Evolutionary conservation across 2,329 filamentous ascomycete genomes (phyloP).

Genomic region (Colletotrichum sp.): DNA sequence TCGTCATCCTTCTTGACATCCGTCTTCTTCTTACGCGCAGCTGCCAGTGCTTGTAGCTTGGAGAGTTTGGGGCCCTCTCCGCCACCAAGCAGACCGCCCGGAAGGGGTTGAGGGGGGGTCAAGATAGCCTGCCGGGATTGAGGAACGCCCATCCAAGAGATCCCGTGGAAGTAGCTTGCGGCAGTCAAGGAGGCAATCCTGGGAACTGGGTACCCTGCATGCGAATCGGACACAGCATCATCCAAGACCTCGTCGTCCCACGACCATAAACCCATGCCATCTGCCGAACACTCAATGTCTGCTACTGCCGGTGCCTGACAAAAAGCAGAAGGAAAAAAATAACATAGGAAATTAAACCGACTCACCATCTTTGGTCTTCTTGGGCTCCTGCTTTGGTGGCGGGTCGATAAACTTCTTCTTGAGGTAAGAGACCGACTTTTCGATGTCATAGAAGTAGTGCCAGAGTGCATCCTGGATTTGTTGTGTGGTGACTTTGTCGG

Average conservation of each 20-base stretch:
- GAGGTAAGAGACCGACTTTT: conserved; percentile 83
- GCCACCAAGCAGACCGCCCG: conserved; percentile 80
- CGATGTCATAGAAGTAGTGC: conserved; percentile 95
- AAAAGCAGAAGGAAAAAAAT: neutral
- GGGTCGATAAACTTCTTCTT: conserved; percentile 65
- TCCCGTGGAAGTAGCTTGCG: conserved; percentile 77
- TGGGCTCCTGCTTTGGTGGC: conserved; percentile 42
- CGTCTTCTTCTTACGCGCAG: conserved; percentile 83
- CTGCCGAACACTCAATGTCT: conserved; percentile 25
- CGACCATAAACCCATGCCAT: conserved; percentile 14
- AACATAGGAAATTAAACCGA: conserved; percentile 18
- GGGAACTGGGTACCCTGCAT: conserved; percentile 19
- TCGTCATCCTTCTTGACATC: conserved; percentile 52
- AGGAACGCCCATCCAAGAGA: conserved; percentile 83
- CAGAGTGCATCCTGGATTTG: conserved; percentile 91
- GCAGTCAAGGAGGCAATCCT: conserved; percentile 26
- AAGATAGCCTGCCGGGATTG: conserved; percentile 68
- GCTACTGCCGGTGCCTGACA: conserved; percentile 9
- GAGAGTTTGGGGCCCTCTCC: conserved; percentile 74
- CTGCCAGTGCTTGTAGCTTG: conserved; percentile 89
- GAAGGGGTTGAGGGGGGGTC: conserved; percentile 54
- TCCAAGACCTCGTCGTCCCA: neutral
- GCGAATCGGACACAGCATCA: neutral
- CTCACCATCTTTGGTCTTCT: conserved; percentile 50
- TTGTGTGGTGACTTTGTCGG: conserved; percentile 57